These are phyloP conservation scores for Monosporascus sp. DNA, from an alignment of 2,329 filamentous ascomycete species.

Conservation along the genomic window DNA sequence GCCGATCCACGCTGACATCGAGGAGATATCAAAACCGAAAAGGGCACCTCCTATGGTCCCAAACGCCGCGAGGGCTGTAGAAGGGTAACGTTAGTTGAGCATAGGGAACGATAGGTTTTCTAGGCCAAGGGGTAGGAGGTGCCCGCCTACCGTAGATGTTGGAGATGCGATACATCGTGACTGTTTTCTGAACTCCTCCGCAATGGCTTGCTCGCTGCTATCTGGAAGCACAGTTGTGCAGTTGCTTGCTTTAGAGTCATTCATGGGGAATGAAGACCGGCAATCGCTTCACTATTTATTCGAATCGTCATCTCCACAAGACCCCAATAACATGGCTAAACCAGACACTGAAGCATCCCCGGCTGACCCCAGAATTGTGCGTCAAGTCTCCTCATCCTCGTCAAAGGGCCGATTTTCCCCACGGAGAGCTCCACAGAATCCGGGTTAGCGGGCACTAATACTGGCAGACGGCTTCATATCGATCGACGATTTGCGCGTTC, in stretches of 20 bases:
- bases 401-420: not conserved
- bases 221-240: not conserved
- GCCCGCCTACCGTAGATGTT: constrained; percentile 2
- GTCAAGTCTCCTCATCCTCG: not conserved
- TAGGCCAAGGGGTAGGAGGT: not conserved
- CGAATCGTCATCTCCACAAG: not conserved
- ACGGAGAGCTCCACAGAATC: not conserved
- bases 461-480: too few relatives aligned
- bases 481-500: too few relatives aligned
- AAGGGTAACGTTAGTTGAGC: not conserved
- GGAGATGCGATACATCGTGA: constrained; percentile 2
- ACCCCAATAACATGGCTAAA: not conserved
- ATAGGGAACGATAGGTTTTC: not conserved
- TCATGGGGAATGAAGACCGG: not conserved
- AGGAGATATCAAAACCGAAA: constrained; percentile 23
- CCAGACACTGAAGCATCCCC: not conserved
- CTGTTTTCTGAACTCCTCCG: not conserved
- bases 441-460: too few relatives aligned
- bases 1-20: constrained; percentile 41
- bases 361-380: not conserved
- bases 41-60: constrained; percentile 37
- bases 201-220: not conserved
- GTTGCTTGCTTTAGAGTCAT: not conserved
- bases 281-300: not conserved
- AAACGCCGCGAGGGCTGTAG: constrained; percentile 2